Percentiles rank a stretch among this genome's conserved stretches.
phyloP scores from a whole-genome alignment of 1,139 yeast species.

The Torulaspora globosa region DNA sequence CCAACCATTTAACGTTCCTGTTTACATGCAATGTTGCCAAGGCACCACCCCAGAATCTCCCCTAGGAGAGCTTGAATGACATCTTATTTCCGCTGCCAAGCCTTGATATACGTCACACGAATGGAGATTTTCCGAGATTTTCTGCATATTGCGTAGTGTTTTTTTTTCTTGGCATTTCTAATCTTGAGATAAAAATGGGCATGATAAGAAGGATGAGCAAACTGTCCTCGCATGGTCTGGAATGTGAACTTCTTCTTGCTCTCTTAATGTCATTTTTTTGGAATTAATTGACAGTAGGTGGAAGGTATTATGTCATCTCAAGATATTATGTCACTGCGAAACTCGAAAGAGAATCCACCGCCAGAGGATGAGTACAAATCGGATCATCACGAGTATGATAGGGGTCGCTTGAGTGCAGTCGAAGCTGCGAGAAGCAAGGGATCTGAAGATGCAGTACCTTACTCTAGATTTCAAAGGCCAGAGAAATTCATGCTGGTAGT shows the following conservation, averaged over 20 bases:
- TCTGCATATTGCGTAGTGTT: neutral
- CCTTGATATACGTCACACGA: neutral
- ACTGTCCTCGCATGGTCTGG: neutral
- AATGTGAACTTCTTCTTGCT: neutral
- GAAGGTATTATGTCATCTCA: too few relatives aligned
- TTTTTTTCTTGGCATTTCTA: neutral
- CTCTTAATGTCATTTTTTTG: too few relatives aligned
- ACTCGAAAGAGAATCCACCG: neutral
- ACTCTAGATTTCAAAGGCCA: slow-evolving; percentile 12
- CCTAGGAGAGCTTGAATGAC: too few relatives aligned
- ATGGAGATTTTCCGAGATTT: neutral
- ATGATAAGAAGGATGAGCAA: neutral
- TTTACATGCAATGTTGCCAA: neutral
- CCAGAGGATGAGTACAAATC: neutral
- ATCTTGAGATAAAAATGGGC: neutral
- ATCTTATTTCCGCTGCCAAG: neutral
- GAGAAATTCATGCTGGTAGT: slow-evolving; percentile 10
- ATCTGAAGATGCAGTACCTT: slow-evolving; percentile 2
- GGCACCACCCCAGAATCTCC: too few relatives aligned
- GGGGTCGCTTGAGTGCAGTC: too few relatives aligned
- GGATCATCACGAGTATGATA: neutral
- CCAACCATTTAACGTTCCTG: too few relatives aligned
- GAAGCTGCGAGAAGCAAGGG: too few relatives aligned
- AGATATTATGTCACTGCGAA: neutral
- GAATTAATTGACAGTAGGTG: too few relatives aligned